A percentile compares a stretch with the other conserved stretches of the same genome.
Evolutionary conservation across 2,329 filamentous ascomycete genomes (phyloP).

Genomic region (Corinectria fuckeliana): DNA sequence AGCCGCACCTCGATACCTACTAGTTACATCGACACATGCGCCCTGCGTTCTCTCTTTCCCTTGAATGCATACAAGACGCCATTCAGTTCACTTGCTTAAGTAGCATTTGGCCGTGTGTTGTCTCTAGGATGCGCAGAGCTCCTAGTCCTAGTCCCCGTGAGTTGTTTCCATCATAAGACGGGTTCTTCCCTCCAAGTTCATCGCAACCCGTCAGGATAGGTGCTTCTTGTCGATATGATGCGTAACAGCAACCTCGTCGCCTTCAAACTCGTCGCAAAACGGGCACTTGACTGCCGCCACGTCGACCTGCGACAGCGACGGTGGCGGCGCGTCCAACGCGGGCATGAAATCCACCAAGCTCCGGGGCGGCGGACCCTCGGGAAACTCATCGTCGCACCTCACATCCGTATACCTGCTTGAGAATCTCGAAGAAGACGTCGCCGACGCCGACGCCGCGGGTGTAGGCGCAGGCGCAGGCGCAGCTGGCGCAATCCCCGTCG

Average conservation of each 20-base stretch:
- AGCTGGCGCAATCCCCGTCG: neutral
- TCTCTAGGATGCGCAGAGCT: neutral
- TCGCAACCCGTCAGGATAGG: slow-evolving; percentile 30
- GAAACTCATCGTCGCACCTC: slow-evolving; percentile 45
- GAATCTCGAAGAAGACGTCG: slow-evolving; percentile 32
- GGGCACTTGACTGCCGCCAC: slow-evolving; percentile 57
- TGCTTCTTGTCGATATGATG: slow-evolving; percentile 64
- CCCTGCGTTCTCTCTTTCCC: neutral
- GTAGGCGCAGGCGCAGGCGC: slow-evolving; percentile 1
- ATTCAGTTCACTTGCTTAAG: neutral
- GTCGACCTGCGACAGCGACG: neutral
- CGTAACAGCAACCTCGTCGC: slow-evolving; percentile 71
- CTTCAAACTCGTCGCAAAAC: slow-evolving; percentile 70
- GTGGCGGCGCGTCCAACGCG: slow-evolving; percentile 36
- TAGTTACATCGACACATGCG: neutral
- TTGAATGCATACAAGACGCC: neutral
- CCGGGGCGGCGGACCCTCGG: slow-evolving; percentile 48
- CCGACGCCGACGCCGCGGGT: no score
- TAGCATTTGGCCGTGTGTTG: neutral
- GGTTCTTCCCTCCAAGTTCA: neutral
- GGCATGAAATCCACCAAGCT: slow-evolving; percentile 57
- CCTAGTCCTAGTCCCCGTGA: neutral
- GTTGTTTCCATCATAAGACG: neutral
- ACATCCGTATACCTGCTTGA: slow-evolving; percentile 45
- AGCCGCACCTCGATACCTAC: neutral